Percentiles rank a stretch among this genome's conserved stretches.
Evolutionary conservation across 208 protist genomes (phyloP).

Genomic region (Leishmania tropica): DNA sequence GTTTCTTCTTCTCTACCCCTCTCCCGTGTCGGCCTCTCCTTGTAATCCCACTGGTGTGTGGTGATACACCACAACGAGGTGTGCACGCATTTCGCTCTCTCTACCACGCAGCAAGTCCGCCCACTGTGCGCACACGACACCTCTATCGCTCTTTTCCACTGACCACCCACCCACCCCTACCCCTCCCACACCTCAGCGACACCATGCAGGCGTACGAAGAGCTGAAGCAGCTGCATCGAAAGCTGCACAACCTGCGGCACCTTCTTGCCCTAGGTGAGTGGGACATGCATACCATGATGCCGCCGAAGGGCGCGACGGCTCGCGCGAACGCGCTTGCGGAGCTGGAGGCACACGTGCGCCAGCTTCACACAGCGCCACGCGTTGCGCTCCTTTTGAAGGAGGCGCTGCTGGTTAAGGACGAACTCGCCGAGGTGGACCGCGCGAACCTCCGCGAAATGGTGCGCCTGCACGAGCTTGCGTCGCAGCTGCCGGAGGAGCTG

Average conservation of each 20-base stretch:
- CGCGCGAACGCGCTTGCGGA: conserved; percentile 39
- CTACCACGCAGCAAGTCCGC: background rate
- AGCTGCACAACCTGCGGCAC: conserved; percentile 48
- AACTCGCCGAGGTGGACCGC: background rate
- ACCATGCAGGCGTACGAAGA: conserved; percentile 44
- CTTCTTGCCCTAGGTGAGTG: conserved; percentile 40
- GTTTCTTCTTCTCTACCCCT: background rate
- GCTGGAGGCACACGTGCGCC: background rate
- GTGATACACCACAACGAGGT: background rate
- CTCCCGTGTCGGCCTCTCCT: background rate
- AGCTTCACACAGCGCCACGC: background rate
- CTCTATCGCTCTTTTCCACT: background rate
- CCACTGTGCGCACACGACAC: background rate
- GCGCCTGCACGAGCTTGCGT: background rate
- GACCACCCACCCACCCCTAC: background rate
- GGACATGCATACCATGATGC: conserved; percentile 68
- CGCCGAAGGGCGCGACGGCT: conserved; percentile 39
- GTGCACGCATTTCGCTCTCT: background rate
- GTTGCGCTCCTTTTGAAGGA: conserved; percentile 4
- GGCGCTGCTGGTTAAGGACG: conserved; percentile 1
- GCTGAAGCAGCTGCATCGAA: conserved; percentile 41
- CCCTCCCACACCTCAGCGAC: background rate
- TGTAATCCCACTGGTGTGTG: background rate
- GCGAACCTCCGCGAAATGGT: conserved; percentile 3
- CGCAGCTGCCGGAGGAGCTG: conserved; percentile 6